Evolutionary conservation across 2,329 filamentous ascomycete genomes (phyloP), one percentile per base, ranked within the genome.

Genomic region (Calonectria hongkongensis): DNA sequence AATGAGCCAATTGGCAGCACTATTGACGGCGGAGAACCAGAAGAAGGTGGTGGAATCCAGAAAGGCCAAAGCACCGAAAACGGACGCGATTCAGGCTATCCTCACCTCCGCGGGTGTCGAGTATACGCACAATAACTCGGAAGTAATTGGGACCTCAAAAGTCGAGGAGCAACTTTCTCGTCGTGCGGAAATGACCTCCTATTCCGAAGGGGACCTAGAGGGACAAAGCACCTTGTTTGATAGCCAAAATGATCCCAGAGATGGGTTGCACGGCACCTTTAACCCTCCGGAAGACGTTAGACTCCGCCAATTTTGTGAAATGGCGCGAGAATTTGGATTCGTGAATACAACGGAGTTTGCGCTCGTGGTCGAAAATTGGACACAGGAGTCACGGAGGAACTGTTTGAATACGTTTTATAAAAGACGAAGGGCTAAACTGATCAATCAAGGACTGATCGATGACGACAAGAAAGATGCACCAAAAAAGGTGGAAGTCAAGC

Each of bases 51-150:
- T 82, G 39, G 80, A 84, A 43, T 77, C 81, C 7, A 76, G 79
- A 63, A 87, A 84, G 70, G 79, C 81, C 10, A 82, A 81, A 30
- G 87, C 84, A 64, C 82, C 85, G 4, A 88, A 88, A 77, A 92
- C 89, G 58, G 95, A 98, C 79, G 93, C 95, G 0, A 90, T 98
- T 39, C 94, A 96, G 78, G 97, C 95, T 2, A 98, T 99, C 74
- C 90, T 99, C 1, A 92, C 94, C 3, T 92, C 93, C 9, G 95
- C 94, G 0, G 97, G 97, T 2, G 96, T 99, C 0, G 93, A 97
- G 80, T 99, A 99, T 82, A 98, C 95, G 0, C 97, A 99, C 81
- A 94, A 98, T 78, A 99, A 99, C 82, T 95, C 94, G 1, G 96
- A 99, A 84, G 96, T 99, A 16, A 91, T 99, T 70, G 97, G 97